A percentile compares a stretch with the other conserved stretches of the same genome.
phyloP scores from a whole-genome alignment of 805 yeast genomes.

The Ogataea ganodermae region DNA sequence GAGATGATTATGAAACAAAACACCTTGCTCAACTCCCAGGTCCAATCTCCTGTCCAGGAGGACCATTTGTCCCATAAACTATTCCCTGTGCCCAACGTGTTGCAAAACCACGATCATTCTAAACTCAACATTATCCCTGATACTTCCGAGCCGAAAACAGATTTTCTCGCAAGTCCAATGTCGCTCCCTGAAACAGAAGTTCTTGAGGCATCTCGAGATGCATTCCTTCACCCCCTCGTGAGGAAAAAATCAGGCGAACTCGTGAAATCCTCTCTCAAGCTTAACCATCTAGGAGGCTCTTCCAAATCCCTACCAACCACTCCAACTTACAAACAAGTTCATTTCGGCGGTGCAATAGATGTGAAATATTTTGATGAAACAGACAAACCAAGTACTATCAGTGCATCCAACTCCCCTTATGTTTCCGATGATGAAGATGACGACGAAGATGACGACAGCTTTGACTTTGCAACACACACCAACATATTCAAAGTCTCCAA shows the following conservation, averaged over 20 bases:
- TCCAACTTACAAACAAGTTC: slow-evolving; percentile 74
- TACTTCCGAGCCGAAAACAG: slow-evolving; percentile 7
- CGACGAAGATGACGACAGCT: slow-evolving; percentile 28
- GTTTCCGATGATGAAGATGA: slow-evolving; percentile 37
- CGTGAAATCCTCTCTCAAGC: slow-evolving; percentile 72
- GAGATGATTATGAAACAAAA: slow-evolving; percentile 35
- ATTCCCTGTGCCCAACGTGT: background rate
- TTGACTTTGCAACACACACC: slow-evolving; percentile 15
- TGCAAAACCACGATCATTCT: slow-evolving; percentile 1
- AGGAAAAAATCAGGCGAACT: slow-evolving; percentile 90
- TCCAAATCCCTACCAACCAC: slow-evolving; percentile 49
- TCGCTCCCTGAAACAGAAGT: slow-evolving; percentile 12
- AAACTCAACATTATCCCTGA: slow-evolving; percentile 2
- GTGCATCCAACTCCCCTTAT: slow-evolving; percentile 64
- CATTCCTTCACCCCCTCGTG: slow-evolving; percentile 44
- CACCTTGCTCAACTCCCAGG: slow-evolving; percentile 30
- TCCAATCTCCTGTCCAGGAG: background rate
- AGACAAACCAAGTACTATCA: slow-evolving; percentile 77
- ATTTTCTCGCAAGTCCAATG: slow-evolving; percentile 10
- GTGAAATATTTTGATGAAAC: slow-evolving; percentile 70
- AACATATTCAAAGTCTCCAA: slow-evolving; percentile 21
- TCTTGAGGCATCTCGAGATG: slow-evolving; percentile 5
- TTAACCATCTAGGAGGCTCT: slow-evolving; percentile 28
- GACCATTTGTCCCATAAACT: background rate
- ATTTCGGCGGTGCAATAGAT: slow-evolving; percentile 76